Evolutionary conservation across 495 filamentous ascomycete species (phyloP).

Genomic region (Penicillium flavigenum): DNA sequence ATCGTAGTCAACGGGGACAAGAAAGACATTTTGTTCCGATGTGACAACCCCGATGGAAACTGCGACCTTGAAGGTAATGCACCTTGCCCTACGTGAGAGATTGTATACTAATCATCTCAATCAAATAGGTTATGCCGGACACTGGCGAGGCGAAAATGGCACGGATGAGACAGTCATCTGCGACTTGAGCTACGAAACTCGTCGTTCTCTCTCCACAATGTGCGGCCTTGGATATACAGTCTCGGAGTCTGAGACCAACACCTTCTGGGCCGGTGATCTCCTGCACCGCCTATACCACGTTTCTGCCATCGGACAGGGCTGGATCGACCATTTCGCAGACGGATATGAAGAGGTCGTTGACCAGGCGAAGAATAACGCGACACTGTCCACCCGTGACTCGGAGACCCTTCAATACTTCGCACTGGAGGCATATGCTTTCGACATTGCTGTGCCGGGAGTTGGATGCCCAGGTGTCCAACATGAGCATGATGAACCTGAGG

Average conservation of each 20-base stretch:
- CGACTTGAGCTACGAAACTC: slow-evolving; percentile 49
- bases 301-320: slow-evolving; percentile 49
- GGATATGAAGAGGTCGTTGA: slow-evolving; percentile 49
- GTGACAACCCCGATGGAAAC: slow-evolving; percentile 59
- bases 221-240: slow-evolving; percentile 56
- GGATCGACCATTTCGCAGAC: slow-evolving; percentile 57
- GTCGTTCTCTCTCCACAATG: slow-evolving; percentile 50
- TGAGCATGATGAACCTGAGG: slow-evolving; percentile 12
- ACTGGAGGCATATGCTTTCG: slow-evolving; percentile 54
- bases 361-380: slow-evolving; percentile 39
- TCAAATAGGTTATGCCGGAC: slow-evolving; percentile 52
- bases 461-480: slow-evolving; percentile 47
- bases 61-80: slow-evolving; percentile 45
- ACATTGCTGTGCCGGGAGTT: slow-evolving; percentile 52
- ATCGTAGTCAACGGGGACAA: slow-evolving; percentile 49
- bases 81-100: not conserved
- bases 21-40: slow-evolving; percentile 51
- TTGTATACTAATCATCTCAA: slow-evolving; percentile 2
- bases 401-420: slow-evolving; percentile 59
- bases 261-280: slow-evolving; percentile 57
- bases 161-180: slow-evolving; percentile 63
- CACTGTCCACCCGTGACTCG: slow-evolving; percentile 47
- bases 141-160: slow-evolving; percentile 58
- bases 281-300: slow-evolving; percentile 59
- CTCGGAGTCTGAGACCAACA: slow-evolving; percentile 44